Percentiles rank a stretch among this genome's conserved stretches.
These are phyloP conservation scores for Candida cerambycidarum DNA, from an alignment of 805 yeast species.

Conservation along the genomic window DNA sequence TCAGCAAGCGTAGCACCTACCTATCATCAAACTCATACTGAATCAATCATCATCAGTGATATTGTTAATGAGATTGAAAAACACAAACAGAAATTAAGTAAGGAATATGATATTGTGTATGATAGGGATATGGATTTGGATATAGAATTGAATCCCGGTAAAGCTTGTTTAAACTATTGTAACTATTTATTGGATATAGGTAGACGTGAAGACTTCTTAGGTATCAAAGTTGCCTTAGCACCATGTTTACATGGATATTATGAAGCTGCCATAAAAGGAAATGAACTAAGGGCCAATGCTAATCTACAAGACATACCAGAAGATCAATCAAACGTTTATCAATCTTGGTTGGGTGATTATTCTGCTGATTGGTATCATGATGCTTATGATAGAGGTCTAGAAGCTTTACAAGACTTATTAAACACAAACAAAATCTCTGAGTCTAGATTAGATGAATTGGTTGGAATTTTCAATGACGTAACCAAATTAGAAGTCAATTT, in stretches of 20 bases:
- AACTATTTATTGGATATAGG: constrained; percentile 58
- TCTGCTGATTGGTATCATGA: constrained; percentile 53
- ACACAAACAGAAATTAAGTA: constrained; percentile 51
- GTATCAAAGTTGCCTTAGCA: constrained; percentile 64
- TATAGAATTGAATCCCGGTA: constrained; percentile 46
- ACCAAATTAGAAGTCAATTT: constrained; percentile 61
- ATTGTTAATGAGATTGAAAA: constrained; percentile 55
- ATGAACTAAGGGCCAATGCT: constrained; percentile 1
- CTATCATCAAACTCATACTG: constrained; percentile 49
- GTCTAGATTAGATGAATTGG: constrained; percentile 49
- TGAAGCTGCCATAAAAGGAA: constrained; percentile 48
- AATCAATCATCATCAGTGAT: constrained; percentile 49
- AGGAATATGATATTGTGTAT: constrained; percentile 40
- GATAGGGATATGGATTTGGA: constrained; percentile 39
- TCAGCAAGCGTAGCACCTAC: constrained; percentile 64
- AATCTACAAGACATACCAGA: constrained; percentile 8
- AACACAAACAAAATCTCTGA: constrained; percentile 32
- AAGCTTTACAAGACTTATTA: constrained; percentile 46
- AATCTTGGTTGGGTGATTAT: constrained; percentile 65
- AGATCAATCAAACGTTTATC: constrained; percentile 32
- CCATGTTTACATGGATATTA: constrained; percentile 78
- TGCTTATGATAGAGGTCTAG: constrained; percentile 53
- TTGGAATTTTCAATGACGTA: constrained; percentile 59
- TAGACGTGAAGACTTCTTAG: constrained; percentile 55
- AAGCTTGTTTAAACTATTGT: constrained; percentile 61